Evolutionary conservation across 148 eudicot species (phyloP), one percentile per base, ranked within the genome.

Genomic region (Camellia lanceoleosa): DNA sequence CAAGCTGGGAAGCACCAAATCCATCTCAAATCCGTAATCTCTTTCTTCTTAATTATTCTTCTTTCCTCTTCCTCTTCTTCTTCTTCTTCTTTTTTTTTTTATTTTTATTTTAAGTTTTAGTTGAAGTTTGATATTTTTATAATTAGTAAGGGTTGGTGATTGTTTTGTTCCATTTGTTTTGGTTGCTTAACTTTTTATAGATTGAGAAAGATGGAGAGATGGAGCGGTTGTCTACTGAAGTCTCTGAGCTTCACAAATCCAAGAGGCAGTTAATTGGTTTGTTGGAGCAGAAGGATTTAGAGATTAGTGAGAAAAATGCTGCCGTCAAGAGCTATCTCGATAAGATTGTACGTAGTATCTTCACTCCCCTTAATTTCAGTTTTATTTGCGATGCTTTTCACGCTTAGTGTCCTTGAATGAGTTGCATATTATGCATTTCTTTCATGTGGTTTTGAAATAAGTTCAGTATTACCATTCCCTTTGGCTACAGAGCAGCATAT

Each of bases 141-240:
- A 5, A 5, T 49, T 49, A 49, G 52, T 4, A 71, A 30, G 46
- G 59, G 63, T 69, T 15, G 52, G 12, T 43, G 43, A 43, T 81
- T 80, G 75, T 82, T 3, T 51, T 43, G 12, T 54, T 62, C n/a
- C 14, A 2, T 46, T 44, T 70, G 12, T 51, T 81, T 42, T 60
- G 51, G 41, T 41, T 77, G 18, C 18, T 79, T 47, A 46, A 3
- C 46, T n/a, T 76, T 44, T 20, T 38, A 4, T 60, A 97, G 99
- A 90, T 90, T 81, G 93, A 87, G 71, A 91, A 91, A 80, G 95
- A 94, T 83, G 98, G 98, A 71, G 98, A 91, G 80, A 81, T 91
- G 18, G 97, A 97, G 83, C 86, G 97, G 66, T 71, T 92, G 82
- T 79, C 86, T 1, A 83, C 88, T 12, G 94, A 92, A 81, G 89